A percentile compares a stretch with the other conserved stretches of the same genome.
phyloP scores from a whole-genome alignment of 2,329 filamentous ascomycete species.

The Dothidotthia symphoricarpi region DNA sequence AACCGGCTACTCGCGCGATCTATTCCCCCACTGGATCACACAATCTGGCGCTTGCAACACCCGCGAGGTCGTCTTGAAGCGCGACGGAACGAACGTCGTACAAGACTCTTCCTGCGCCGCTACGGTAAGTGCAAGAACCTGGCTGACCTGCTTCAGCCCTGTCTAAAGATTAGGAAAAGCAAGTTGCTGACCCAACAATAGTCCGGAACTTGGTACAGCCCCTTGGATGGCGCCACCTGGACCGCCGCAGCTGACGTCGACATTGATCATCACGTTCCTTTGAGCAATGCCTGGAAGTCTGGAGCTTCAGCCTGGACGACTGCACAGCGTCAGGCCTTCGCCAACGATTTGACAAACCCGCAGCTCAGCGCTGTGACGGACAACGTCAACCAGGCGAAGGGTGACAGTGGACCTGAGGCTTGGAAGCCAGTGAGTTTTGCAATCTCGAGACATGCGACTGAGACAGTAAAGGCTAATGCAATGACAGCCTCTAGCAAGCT shows the following conservation, averaged over 20 bases:
- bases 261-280: slow-evolving; percentile 80
- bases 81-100: slow-evolving; percentile 66
- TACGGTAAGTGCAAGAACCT: slow-evolving; percentile 29
- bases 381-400: slow-evolving; percentile 69
- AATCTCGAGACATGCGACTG: not conserved
- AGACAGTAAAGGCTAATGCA: not conserved
- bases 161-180: too few species aligned
- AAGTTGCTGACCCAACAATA: too few species aligned
- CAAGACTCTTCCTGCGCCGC: slow-evolving; percentile 60
- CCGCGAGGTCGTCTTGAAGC: slow-evolving; percentile 68
- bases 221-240: slow-evolving; percentile 73
- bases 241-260: slow-evolving; percentile 68
- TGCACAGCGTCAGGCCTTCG: slow-evolving; percentile 63
- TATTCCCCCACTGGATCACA: slow-evolving; percentile 72
- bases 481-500: slow-evolving; percentile 45
- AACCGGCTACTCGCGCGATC: slow-evolving; percentile 61
- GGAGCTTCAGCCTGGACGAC: slow-evolving; percentile 73
- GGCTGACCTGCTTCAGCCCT: too few species aligned
- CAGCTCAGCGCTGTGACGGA: slow-evolving; percentile 80
- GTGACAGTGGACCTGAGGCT: slow-evolving; percentile 69
- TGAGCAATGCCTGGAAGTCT: slow-evolving; percentile 80
- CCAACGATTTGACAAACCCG: slow-evolving; percentile 73
- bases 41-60: slow-evolving; percentile 64
- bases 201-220: slow-evolving; percentile 67
- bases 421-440: slow-evolving; percentile 62